Base-by-base conservation (phyloP, 2,329 filamentous ascomycete genomes). In the Domatiomyces catenatus region DNA sequence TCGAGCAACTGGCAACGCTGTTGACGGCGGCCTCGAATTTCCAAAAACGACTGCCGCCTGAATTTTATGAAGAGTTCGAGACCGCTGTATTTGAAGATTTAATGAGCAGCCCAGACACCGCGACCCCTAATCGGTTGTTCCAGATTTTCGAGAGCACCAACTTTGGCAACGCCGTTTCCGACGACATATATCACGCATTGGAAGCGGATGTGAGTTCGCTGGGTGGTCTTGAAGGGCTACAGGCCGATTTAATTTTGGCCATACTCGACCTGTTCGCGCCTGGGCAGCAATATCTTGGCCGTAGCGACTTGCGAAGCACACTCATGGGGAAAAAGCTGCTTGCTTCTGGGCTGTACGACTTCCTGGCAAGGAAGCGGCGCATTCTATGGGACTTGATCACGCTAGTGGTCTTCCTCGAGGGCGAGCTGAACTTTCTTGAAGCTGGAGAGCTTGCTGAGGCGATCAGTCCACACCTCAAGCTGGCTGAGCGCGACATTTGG, bases 391-490 rank as follows among this genome's bases (percentile, higher is more conserved):
- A 90, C 61, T 77, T 96, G 52, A 71, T 96, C 2, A 75, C 92
- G 2, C 74, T 98, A 5, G 73, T 94, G 15, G 76, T 92, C 8
- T 88, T 95, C 64, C 83, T 96, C 74, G 84, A 92, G 63, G 82
- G 81, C 42, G 86, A 92, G 62, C 77, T 86, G 49, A 84, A 89
- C 52, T 77, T 81, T 56, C 80, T 83, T 43, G 80, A 86, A 42
- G 69, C 71, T 1, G 63, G 65, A 15, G 70, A 74, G 45, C 55
- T 72, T 3, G 78, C 90, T 36, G 84, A 67, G 69, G 79, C 60
- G 46, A 73, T 95, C 5, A 71, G 92, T 32, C 70, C 73, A n/a
- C 75, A 83, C 50, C 73, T 98, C 17, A 78, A 76, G 56, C 77
- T 86, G 56, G 75, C 86, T 47, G 82, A 89, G 62, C 75, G 93